phyloP scores from a whole-genome alignment of 768 basidiomycete species.

The Mrakia gelida region DNA sequence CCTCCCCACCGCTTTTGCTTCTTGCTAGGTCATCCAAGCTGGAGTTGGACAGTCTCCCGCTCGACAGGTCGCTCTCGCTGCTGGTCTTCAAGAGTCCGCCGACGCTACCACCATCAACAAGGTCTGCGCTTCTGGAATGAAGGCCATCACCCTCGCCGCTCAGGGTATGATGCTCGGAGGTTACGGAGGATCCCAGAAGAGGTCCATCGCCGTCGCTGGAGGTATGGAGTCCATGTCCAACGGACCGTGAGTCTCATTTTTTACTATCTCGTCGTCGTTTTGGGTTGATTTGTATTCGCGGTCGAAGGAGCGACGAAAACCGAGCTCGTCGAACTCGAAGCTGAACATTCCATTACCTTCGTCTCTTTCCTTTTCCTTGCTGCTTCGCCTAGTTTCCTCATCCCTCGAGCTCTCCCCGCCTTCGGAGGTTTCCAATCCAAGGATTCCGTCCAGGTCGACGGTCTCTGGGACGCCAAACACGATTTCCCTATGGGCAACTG shows the following conservation, averaged over 20 bases:
- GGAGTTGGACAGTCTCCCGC: slow-evolving; percentile 98
- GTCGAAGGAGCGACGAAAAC: not conserved
- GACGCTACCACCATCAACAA: slow-evolving; percentile 99
- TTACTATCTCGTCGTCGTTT: too few relatives aligned
- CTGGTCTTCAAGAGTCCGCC: slow-evolving; percentile 76
- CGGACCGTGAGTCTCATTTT: slow-evolving; percentile 71
- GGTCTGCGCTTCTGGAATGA: slow-evolving; percentile 97
- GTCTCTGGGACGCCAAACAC: slow-evolving; percentile 96
- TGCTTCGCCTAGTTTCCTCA: slow-evolving; percentile 48
- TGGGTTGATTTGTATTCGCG: not conserved
- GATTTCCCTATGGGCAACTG: slow-evolving; percentile 98
- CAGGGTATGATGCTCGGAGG: slow-evolving; percentile 79
- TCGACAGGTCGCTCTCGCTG: slow-evolving; percentile 85
- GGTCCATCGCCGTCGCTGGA: slow-evolving; percentile 81
- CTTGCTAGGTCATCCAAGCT: slow-evolving; percentile 47
- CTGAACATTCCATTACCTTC: not conserved
- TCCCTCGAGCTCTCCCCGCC: slow-evolving; percentile 45
- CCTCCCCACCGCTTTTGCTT: not conserved
- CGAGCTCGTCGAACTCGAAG: not conserved
- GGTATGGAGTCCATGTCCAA: slow-evolving; percentile 99
- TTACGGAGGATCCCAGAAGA: slow-evolving; percentile 49
- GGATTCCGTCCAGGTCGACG: slow-evolving; percentile 86
- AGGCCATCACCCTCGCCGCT: slow-evolving; percentile 87
- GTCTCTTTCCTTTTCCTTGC: slow-evolving; percentile 4
- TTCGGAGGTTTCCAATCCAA: slow-evolving; percentile 85